phyloP scores from a whole-genome alignment of 352 stramenopile species.

The Thalassiosira exigua region DNA sequence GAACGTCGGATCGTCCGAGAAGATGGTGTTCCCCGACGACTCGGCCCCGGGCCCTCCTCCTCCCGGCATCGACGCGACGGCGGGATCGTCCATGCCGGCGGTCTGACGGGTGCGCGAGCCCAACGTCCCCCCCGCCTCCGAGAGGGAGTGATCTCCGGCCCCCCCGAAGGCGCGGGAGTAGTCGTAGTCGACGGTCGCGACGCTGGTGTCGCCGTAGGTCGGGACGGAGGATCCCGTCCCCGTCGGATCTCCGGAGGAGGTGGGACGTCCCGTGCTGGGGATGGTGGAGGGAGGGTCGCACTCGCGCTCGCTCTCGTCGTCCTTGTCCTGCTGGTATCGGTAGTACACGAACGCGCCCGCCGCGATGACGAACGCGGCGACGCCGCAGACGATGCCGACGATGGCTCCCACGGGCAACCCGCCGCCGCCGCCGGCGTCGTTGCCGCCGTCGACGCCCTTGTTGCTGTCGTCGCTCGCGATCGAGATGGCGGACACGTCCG shows the following conservation, averaged over 20 bases:
- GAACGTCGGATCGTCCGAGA: slow-evolving; percentile 49
- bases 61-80: too few species aligned
- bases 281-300: slow-evolving; percentile 12
- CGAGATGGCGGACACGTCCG: slow-evolving; percentile 35
- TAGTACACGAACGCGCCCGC: slow-evolving; percentile 27
- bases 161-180: slow-evolving; percentile 80
- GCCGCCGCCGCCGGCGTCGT: neutral
- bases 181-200: slow-evolving; percentile 82
- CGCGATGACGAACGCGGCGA: slow-evolving; percentile 17
- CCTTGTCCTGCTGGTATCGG: slow-evolving; percentile 21
- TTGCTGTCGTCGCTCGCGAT: slow-evolving; percentile 8
- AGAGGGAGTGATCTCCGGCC: slow-evolving; percentile 62
- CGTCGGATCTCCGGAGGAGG: neutral
- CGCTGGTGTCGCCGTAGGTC: slow-evolving; percentile 46
- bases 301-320: slow-evolving; percentile 14
- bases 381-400: slow-evolving; percentile 34
- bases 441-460: neutral
- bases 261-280: slow-evolving; percentile 2
- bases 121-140: slow-evolving; percentile 72
- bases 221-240: slow-evolving; percentile 23
- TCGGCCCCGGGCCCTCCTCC: too few species aligned
- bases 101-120: slow-evolving; percentile 61
- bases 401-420: slow-evolving; percentile 21
- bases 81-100: neutral
- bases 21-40: slow-evolving; percentile 30